These are phyloP conservation scores for Calonectria multiphialidica DNA, from an alignment of 2,329 filamentous ascomycete genomes.

Conservation along the genomic window DNA sequence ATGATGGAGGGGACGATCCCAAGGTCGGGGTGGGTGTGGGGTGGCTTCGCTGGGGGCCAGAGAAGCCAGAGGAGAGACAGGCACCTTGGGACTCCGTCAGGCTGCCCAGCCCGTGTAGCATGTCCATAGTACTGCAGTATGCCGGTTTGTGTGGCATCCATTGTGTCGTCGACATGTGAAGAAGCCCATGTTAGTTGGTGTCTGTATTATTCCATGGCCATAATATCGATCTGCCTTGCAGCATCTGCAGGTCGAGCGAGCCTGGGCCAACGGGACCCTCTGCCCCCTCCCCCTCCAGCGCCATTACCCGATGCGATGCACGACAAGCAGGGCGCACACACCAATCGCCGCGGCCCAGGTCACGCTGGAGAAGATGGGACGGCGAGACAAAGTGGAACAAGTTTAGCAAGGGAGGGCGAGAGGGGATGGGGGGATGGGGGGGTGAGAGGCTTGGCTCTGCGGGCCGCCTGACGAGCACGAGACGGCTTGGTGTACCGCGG, in stretches of 20 bases:
- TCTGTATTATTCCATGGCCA: neutral
- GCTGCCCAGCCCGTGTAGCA: neutral
- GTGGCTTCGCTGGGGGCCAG: neutral
- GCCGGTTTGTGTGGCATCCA: neutral
- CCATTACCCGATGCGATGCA: conserved; percentile 13
- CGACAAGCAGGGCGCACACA: conserved; percentile 18
- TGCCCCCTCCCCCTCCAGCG: neutral
- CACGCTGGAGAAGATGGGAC: conserved; percentile 10
- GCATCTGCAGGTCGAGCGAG: conserved; percentile 13
- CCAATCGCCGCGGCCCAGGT: conserved; percentile 1
- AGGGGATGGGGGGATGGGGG: neutral
- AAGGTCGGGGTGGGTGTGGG: conserved; percentile 3
- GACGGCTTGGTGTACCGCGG: neutral
- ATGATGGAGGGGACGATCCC: conserved; percentile 16
- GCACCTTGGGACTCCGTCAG: neutral
- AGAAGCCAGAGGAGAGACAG: neutral
- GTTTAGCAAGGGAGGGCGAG: conserved; percentile 3
- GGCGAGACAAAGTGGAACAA: conserved; percentile 1
- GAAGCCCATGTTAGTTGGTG: neutral
- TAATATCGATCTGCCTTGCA: conserved; percentile 28
- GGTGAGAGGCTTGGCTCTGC: conserved; percentile 4
- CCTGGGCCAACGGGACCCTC: conserved; percentile 2
- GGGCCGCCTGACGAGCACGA: conserved; percentile 6
- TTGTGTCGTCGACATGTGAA: conserved; percentile 11
- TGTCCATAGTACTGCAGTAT: neutral